These are phyloP conservation scores for Coemansia erecta DNA, from an alignment of 192 early-diverging fungal genomes.

Conservation along the genomic window DNA sequence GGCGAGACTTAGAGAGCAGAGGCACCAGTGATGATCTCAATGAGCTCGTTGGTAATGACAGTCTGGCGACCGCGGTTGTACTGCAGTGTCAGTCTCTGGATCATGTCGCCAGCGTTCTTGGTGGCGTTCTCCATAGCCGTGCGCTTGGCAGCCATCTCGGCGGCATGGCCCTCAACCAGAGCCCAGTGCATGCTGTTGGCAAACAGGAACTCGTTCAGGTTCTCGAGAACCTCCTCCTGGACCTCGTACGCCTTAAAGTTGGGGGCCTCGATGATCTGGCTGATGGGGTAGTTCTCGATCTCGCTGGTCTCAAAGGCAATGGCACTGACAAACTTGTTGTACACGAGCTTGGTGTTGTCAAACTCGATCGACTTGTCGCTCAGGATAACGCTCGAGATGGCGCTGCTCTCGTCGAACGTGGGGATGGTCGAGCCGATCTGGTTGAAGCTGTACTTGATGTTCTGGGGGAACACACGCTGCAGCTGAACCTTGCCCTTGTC, in stretches of 20 bases:
- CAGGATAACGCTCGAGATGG: constrained; percentile 78
- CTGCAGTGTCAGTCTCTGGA: constrained; percentile 90
- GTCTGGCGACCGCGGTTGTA: constrained; percentile 99
- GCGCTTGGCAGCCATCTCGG: constrained; percentile 94
- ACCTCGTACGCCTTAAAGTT: constrained; percentile 90
- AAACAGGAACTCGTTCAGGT: constrained; percentile 91
- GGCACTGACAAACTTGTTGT: constrained; percentile 93
- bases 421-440: constrained; percentile 88
- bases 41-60: constrained; percentile 96
- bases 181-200: constrained; percentile 95
- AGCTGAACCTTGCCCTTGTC: constrained; percentile 94
- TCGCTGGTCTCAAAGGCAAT: constrained; percentile 86
- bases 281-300: constrained; percentile 59
- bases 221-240: constrained; percentile 81
- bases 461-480: constrained; percentile 67
- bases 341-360: constrained; percentile 78
- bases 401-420: constrained; percentile 82
- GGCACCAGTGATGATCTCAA: constrained; percentile 97
- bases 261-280: constrained; percentile 68
- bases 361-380: constrained; percentile 57
- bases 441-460: constrained; percentile 87
- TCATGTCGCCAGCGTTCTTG: constrained; percentile 99
- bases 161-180: constrained; percentile 92
- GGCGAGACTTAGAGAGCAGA: constrained; percentile 70
- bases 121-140: constrained; percentile 99